Evolutionary conservation across 2,329 filamentous ascomycete species (phyloP).

Genomic region (Didymella sp.): DNA sequence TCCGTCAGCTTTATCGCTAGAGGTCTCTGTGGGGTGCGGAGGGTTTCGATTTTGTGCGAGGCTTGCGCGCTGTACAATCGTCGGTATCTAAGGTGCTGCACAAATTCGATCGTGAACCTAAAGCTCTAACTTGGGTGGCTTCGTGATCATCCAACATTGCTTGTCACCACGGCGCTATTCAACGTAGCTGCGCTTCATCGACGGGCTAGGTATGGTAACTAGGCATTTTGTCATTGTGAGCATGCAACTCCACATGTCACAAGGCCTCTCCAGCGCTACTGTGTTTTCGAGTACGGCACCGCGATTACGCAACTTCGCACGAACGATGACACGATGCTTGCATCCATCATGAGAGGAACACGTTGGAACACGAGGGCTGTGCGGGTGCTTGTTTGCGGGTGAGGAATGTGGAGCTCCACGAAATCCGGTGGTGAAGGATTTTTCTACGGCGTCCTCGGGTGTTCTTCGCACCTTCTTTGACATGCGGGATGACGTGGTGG

Average conservation of each 20-base stretch:
- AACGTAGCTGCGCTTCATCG: not conserved
- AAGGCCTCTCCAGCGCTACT: not conserved
- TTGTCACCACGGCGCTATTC: not conserved
- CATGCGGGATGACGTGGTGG: constrained; percentile 15
- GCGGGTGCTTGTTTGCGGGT: constrained; percentile 1
- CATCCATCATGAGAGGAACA: not conserved
- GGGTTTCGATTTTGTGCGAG: not conserved
- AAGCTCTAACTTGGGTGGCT: not conserved
- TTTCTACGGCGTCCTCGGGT: constrained; percentile 4
- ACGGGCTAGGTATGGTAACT: not conserved
- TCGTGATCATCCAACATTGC: not conserved
- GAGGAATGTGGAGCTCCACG: constrained; percentile 6
- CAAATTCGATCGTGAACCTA: not conserved
- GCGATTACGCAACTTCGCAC: constrained; percentile 6
- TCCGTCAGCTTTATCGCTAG: constrained; percentile 5
- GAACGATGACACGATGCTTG: not conserved
- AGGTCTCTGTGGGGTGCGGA: constrained; percentile 4
- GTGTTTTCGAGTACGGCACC: not conserved
- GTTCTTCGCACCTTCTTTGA: constrained; percentile 14
- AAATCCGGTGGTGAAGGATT: not conserved
- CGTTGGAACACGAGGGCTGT: not conserved
- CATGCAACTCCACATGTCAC: not conserved
- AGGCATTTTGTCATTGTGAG: not conserved
- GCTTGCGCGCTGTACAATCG: not conserved
- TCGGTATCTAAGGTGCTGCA: not conserved